A percentile compares a stretch with the other conserved stretches of the same genome.
phyloP scores from a whole-genome alignment of 2,329 filamentous ascomycete genomes.

The Aspergillus chevalieri region DNA sequence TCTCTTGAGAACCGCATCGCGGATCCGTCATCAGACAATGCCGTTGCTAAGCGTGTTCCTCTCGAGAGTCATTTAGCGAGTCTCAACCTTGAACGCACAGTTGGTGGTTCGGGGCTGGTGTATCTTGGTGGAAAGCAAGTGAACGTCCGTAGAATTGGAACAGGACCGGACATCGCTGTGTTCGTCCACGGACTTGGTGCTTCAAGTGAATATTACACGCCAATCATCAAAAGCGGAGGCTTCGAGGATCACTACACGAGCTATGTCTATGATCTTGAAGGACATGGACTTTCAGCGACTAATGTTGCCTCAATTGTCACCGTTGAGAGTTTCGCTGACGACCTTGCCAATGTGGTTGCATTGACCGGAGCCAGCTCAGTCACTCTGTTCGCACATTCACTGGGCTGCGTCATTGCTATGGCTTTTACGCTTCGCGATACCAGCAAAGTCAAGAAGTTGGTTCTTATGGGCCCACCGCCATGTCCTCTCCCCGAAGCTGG shows the following conservation, averaged over 20 bases:
- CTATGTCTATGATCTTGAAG: constrained; percentile 51
- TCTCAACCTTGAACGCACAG: constrained; percentile 24
- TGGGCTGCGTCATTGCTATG: constrained; percentile 47
- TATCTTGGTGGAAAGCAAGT: constrained; percentile 34
- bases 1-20: constrained; percentile 39
- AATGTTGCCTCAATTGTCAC: constrained; percentile 31
- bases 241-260: constrained; percentile 20
- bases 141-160: constrained; percentile 20
- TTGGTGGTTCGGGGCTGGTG: constrained; percentile 28
- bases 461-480: constrained; percentile 46
- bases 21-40: constrained; percentile 15
- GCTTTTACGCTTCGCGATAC: constrained; percentile 38
- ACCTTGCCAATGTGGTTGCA: constrained; percentile 38
- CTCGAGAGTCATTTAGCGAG: constrained; percentile 19
- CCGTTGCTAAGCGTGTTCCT: not conserved
- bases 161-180: constrained; percentile 23
- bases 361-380: constrained; percentile 22
- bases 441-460: constrained; percentile 37
- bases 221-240: constrained; percentile 33
- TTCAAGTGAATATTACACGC: constrained; percentile 40
- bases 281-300: constrained; percentile 49
- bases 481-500: constrained; percentile 39
- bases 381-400: constrained; percentile 46
- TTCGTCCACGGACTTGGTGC: constrained; percentile 54
- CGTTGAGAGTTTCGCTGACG: constrained; percentile 40